These are phyloP conservation scores for Hypoxylon perforatum DNA, from an alignment of 495 filamentous ascomycete genomes.

Conservation along the genomic window DNA sequence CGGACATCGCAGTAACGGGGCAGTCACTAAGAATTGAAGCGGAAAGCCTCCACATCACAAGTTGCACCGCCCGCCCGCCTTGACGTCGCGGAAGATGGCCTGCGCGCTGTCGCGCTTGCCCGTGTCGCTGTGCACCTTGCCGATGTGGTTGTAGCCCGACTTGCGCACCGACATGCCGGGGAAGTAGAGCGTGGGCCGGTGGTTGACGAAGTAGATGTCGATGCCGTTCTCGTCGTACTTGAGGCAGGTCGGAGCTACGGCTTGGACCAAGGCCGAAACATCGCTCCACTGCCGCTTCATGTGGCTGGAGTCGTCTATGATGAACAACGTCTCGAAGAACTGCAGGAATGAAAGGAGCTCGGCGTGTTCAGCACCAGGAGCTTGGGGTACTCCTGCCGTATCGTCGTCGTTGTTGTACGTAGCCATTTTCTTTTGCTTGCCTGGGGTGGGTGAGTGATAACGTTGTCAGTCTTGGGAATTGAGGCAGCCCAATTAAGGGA, in stretches of 20 bases:
- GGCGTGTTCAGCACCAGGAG: slow-evolving; percentile 26
- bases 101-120: slow-evolving; percentile 36
- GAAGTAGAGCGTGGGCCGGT: slow-evolving; percentile 37
- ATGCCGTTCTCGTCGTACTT: slow-evolving; percentile 41
- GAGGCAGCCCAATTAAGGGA: too few species aligned
- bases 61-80: slow-evolving; percentile 37
- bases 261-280: slow-evolving; percentile 35
- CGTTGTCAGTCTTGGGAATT: too few species aligned
- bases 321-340: slow-evolving; percentile 35
- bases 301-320: slow-evolving; percentile 31
- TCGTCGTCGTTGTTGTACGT: slow-evolving; percentile 39
- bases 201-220: slow-evolving; percentile 40
- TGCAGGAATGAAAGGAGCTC: slow-evolving; percentile 36
- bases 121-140: slow-evolving; percentile 32
- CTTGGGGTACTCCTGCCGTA: slow-evolving; percentile 34
- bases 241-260: slow-evolving; percentile 31
- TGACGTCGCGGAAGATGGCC: slow-evolving; percentile 32
- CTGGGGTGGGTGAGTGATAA: not conserved
- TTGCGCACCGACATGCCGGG: slow-evolving; percentile 38
- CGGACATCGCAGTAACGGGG: too few species aligned
- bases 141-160: slow-evolving; percentile 40
- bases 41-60: too few species aligned
- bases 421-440: slow-evolving; percentile 12
- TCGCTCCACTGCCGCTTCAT: slow-evolving; percentile 40
- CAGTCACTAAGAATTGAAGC: too few species aligned